These are phyloP conservation scores for Lachnellula arida DNA, from an alignment of 2,329 filamentous ascomycete species.

Conservation along the genomic window DNA sequence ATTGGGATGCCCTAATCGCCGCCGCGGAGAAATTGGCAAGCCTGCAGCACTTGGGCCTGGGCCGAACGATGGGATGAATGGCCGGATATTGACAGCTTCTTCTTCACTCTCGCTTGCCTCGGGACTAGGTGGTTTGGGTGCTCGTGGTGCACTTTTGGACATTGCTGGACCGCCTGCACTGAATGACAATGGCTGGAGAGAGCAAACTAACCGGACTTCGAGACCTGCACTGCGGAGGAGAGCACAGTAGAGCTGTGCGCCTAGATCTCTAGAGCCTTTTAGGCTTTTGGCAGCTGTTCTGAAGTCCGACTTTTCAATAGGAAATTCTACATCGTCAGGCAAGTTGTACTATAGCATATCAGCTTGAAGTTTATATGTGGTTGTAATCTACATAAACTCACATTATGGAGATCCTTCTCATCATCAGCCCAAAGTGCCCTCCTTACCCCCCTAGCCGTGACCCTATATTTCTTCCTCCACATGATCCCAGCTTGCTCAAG, in stretches of 20 bases:
- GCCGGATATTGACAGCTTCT: conserved; percentile 13
- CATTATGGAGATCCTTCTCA: conserved; percentile 53
- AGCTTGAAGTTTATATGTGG: neutral
- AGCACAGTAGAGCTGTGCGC: conserved; percentile 86
- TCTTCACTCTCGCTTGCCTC: conserved; percentile 32
- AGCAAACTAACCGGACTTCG: conserved; percentile 79
- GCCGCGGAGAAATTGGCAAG: conserved; percentile 20
- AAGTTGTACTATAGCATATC: conserved; percentile 19
- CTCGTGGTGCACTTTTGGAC: conserved; percentile 20
- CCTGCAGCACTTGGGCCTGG: conserved; percentile 6
- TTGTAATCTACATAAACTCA: conserved; percentile 33
- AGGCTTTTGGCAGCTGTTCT: conserved; percentile 59
- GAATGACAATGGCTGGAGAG: conserved; percentile 68
- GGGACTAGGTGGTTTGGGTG: conserved; percentile 22
- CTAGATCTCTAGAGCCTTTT: conserved; percentile 81
- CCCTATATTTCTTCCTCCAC: conserved; percentile 65
- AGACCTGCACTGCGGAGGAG: conserved; percentile 79
- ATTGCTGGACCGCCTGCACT: conserved; percentile 38
- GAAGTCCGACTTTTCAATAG: conserved; percentile 70
- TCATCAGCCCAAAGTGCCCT: conserved; percentile 73
- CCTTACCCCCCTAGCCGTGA: conserved; percentile 66
- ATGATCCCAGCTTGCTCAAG: conserved; percentile 62
- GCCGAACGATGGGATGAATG: conserved; percentile 11
- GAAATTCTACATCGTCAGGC: conserved; percentile 49
- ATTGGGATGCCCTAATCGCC: conserved; percentile 31